A percentile compares a stretch with the other conserved stretches of the same genome.
Evolutionary conservation across 441 rosid species (phyloP).

Genomic region (Rhodomyrtus psidioides): DNA sequence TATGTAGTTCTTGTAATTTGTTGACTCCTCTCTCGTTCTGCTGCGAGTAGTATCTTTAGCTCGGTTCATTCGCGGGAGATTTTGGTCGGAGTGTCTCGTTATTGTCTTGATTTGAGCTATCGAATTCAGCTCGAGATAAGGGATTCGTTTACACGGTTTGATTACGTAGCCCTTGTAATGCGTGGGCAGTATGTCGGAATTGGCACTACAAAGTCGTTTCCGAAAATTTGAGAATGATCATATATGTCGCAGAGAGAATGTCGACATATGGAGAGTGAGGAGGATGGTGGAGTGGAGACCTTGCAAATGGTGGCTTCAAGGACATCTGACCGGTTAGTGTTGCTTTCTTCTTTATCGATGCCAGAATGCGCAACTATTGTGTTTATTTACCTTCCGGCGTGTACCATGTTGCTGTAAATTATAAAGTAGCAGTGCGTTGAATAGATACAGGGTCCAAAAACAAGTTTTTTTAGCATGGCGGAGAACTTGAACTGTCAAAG

Average conservation of each 20-base stretch:
- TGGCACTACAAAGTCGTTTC: neutral
- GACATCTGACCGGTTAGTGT: slow-evolving; percentile 45
- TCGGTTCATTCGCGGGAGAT: neutral
- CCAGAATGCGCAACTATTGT: neutral
- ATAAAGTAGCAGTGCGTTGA: neutral
- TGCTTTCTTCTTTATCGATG: neutral
- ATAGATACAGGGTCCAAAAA: neutral
- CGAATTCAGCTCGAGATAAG: neutral
- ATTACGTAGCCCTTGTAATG: neutral
- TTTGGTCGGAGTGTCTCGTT: neutral
- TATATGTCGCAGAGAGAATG: slow-evolving; percentile 17
- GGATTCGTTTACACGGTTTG: neutral
- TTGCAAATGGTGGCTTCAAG: slow-evolving; percentile 89
- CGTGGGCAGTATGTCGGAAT: neutral
- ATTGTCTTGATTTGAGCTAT: neutral
- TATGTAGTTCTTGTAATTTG: neutral
- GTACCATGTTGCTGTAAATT: neutral
- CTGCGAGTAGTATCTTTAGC: neutral
- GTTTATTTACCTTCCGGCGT: neutral
- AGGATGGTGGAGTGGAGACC: slow-evolving; percentile 86
- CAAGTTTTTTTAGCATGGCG: neutral
- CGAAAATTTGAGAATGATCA: neutral
- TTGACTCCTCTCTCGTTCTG: neutral
- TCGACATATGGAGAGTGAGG: slow-evolving; percentile 74
- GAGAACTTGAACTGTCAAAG: neutral